Evolutionary conservation across 441 rosid species (phyloP).

Genomic region (Pelargonium australe): DNA sequence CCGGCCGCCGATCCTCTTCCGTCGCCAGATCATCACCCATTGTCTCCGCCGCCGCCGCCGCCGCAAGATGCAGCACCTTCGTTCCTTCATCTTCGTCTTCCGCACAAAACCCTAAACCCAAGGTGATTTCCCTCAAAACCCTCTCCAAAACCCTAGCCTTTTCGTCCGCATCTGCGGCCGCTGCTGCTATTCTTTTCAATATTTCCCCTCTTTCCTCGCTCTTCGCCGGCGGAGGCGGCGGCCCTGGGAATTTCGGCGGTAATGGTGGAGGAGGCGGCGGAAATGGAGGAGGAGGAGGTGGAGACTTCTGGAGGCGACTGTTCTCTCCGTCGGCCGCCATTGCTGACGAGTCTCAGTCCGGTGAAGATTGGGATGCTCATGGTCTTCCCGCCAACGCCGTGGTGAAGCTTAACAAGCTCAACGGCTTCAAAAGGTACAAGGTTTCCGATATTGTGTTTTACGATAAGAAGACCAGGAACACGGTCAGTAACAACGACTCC

Average conservation of each 20-base stretch:
- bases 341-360: conserved; percentile 53
- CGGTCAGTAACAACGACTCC: conserved; percentile 76
- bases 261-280: conserved; percentile 33
- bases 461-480: conserved; percentile 48
- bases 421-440: conserved; percentile 75
- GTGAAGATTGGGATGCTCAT: conserved; percentile 76
- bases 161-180: conserved; percentile 40
- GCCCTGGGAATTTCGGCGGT: conserved; percentile 9
- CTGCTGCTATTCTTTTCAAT: conserved; percentile 20
- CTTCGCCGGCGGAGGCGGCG: conserved; percentile 14
- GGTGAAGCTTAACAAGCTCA: conserved; percentile 70
- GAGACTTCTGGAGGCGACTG: conserved; percentile 42
- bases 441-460: conserved; percentile 71
- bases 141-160: conserved; percentile 37
- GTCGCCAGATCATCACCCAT: background rate
- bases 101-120: conserved; percentile 33
- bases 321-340: conserved; percentile 46
- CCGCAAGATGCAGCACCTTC: background rate
- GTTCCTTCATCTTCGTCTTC: conserved; percentile 19
- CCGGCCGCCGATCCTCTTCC: conserved; percentile 4
- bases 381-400: conserved; percentile 82
- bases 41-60: background rate
- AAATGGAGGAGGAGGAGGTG: conserved; percentile 23
- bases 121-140: conserved; percentile 26
- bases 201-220: conserved; percentile 29